Evolutionary conservation across 345 rosid genomes (phyloP).

Genomic region (Gossypium thurberi): DNA sequence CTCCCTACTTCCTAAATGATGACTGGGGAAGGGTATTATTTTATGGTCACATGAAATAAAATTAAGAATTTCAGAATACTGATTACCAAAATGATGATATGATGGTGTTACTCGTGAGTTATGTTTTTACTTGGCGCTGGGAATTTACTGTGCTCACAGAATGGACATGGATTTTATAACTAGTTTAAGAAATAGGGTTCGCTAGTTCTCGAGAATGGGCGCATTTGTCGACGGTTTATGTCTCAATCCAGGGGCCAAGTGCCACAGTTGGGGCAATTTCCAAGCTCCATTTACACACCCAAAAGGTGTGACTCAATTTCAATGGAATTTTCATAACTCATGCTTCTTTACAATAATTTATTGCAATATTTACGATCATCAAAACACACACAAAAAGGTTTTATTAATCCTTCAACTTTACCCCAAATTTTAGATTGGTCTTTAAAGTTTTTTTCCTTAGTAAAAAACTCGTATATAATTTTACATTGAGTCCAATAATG

Average conservation of each 20-base stretch:
- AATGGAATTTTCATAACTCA: background rate
- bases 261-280: background rate
- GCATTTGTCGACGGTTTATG: background rate
- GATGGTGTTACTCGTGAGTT: conserved; percentile 2
- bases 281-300: background rate
- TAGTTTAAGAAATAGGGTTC: background rate
- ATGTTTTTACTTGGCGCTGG: background rate
- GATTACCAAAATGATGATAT: background rate
- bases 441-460: no score
- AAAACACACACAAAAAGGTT: no score
- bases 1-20: background rate
- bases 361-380: no score
- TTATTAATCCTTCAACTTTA: no score
- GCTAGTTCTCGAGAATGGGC: background rate
- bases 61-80: background rate
- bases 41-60: background rate
- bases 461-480: no score
- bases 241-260: no score
- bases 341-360: no score
- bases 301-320: background rate
- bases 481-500: no score
- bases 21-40: background rate
- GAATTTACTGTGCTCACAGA: background rate
- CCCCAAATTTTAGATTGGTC: no score
- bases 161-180: background rate